Percentiles rank a stretch among this genome's conserved stretches.
These are phyloP conservation scores for Coemansia sp. DNA, from an alignment of 192 early-diverging fungal genomes.

Conservation along the genomic window DNA sequence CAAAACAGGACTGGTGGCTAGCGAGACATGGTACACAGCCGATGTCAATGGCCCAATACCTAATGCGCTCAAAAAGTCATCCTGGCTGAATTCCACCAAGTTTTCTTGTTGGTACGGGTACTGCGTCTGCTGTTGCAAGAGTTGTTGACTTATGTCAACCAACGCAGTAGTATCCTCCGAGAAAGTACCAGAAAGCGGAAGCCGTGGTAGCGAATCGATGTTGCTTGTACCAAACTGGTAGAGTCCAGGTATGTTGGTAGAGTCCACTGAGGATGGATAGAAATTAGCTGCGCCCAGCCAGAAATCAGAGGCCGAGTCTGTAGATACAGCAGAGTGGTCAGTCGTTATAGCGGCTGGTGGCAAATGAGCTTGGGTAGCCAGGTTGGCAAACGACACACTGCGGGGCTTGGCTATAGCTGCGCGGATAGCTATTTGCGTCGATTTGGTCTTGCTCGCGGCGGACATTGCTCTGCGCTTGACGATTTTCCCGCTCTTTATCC, in stretches of 20 bases:
- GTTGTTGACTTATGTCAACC: not conserved
- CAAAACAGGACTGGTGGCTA: not conserved
- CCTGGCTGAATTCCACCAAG: not conserved
- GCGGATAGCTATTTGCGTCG: not conserved
- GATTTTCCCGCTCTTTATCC: slow-evolving; percentile 16
- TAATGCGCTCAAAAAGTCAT: slow-evolving; percentile 1
- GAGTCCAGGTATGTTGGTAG: not conserved
- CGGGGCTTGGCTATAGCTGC: slow-evolving; percentile 22
- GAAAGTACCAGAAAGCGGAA: not conserved
- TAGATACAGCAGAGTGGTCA: not conserved
- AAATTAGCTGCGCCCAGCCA: not conserved
- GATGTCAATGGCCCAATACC: not conserved
- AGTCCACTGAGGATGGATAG: not conserved
- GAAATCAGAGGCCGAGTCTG: not conserved
- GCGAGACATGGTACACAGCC: not conserved
- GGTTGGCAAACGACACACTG: slow-evolving; percentile 29
- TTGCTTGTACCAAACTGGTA: not conserved
- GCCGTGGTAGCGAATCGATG: not conserved
- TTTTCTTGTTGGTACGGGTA: not conserved
- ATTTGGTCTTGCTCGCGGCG: slow-evolving; percentile 12
- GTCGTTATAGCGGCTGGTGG: not conserved
- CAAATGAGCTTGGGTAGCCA: not conserved
- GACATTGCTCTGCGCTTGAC: slow-evolving; percentile 33
- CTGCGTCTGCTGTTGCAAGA: not conserved
- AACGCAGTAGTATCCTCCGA: not conserved